Conservation (phyloP, 805 yeast species). For the Teunomyces pallodes region DNA sequence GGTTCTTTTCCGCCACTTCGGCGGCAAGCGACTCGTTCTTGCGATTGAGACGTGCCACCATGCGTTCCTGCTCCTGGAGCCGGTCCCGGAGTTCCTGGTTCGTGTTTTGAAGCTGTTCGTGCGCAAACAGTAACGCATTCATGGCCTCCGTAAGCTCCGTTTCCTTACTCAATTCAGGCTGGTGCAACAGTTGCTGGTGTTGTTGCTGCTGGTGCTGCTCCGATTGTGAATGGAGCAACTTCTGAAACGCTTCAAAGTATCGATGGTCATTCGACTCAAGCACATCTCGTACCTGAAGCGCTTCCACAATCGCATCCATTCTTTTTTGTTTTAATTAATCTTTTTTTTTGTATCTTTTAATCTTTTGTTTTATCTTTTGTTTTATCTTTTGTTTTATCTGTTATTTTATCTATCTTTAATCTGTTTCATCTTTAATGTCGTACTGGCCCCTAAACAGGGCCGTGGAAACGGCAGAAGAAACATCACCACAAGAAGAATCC, state of each 20-base stretch:
- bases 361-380: neutral
- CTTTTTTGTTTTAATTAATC: neutral
- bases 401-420: neutral
- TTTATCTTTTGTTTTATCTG: neutral
- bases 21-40: slow-evolving; percentile 22
- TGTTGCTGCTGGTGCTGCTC: slow-evolving; percentile 3
- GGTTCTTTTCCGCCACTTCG: slow-evolving; percentile 47
- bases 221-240: slow-evolving; percentile 19
- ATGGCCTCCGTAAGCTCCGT: slow-evolving; percentile 5
- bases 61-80: slow-evolving; percentile 16
- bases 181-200: slow-evolving; percentile 3
- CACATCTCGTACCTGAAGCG: slow-evolving; percentile 29
- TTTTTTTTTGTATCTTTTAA: neutral
- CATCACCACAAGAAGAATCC: neutral
- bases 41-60: slow-evolving; percentile 14
- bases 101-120: slow-evolving; percentile 4
- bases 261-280: slow-evolving; percentile 30
- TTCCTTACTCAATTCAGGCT: no score
- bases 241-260: slow-evolving; percentile 33
- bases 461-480: neutral
- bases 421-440: neutral
- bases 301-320: slow-evolving; percentile 21
- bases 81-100: slow-evolving; percentile 1
- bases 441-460: slow-evolving; percentile 1
- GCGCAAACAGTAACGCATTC: slow-evolving; percentile 3